phyloP scores from a whole-genome alignment of 1,284 basidiomycete species.

The Sanghuangporus sanghuang region DNA sequence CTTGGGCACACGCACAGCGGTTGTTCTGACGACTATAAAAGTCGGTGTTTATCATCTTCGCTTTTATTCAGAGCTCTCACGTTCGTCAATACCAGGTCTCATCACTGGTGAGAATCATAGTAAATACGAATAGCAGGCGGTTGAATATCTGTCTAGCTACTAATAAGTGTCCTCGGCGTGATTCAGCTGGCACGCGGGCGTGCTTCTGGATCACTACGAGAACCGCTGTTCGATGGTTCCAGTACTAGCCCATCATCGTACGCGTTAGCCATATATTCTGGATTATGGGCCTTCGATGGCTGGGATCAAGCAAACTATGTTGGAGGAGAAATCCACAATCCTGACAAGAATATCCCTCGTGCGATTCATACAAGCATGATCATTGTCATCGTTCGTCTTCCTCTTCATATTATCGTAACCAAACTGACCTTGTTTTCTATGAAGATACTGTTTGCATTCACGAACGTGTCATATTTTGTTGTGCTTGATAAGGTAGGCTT shows the following conservation, averaged over 20 bases:
- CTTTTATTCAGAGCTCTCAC: background rate
- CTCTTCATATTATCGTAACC: background rate
- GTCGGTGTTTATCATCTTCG: constrained; percentile 34
- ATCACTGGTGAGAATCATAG: constrained; percentile 42
- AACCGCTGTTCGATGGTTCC: constrained; percentile 69
- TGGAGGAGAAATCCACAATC: constrained; percentile 85
- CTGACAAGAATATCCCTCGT: constrained; percentile 82
- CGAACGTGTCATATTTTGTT: constrained; percentile 90
- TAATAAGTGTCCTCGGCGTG: constrained; percentile 69
- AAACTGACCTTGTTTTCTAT: background rate
- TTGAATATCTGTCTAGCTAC: constrained; percentile 38
- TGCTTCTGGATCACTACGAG: constrained; percentile 57
- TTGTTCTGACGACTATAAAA: constrained; percentile 87
- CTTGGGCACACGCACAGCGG: constrained; percentile 76
- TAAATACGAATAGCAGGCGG: background rate
- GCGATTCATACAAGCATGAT: constrained; percentile 88
- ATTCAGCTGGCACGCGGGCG: constrained; percentile 67
- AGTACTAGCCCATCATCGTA: constrained; percentile 79
- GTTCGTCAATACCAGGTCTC: constrained; percentile 37
- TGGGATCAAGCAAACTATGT: constrained; percentile 93
- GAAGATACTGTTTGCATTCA: constrained; percentile 70
- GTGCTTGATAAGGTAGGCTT: constrained; percentile 76
- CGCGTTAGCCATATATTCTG: constrained; percentile 92
- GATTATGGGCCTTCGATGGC: constrained; percentile 93
- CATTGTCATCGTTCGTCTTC: constrained; percentile 56